Conservation (phyloP, 2,329 filamentous ascomycete genomes). For the Tothia fuscella region DNA sequence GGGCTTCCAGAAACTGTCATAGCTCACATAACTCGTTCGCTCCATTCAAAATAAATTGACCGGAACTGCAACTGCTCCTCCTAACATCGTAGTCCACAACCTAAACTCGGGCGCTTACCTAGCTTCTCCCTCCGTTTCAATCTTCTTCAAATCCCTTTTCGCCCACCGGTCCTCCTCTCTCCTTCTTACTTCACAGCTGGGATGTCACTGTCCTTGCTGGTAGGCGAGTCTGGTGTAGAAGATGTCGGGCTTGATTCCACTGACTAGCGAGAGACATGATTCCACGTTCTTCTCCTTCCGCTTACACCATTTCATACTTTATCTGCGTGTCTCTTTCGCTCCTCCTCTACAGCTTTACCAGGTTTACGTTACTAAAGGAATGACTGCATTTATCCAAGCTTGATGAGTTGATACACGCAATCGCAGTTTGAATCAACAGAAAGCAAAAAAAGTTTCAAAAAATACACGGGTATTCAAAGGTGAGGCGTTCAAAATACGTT, state of each 20-base stretch:
- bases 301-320: no score
- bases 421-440: no score
- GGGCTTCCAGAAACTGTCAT: neutral
- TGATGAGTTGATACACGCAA: no score
- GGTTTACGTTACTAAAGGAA: neutral
- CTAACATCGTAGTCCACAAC: neutral
- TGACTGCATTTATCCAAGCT: neutral
- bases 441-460: no score
- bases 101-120: neutral
- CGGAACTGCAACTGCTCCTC: constrained; percentile 21
- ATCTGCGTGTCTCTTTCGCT: no score
- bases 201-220: neutral
- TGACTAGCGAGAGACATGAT: neutral
- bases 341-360: neutral
- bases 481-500: no score
- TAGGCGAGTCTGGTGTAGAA: neutral
- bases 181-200: neutral
- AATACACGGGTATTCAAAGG: no score
- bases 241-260: neutral
- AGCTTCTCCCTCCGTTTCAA: neutral
- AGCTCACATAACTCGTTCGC: constrained; percentile 33
- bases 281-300: no score
- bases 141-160: neutral
- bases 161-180: neutral
- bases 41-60: constrained; percentile 40